These are phyloP conservation scores for Dendrobium nobile DNA, from an alignment of 106 monocot genomes.

Conservation along the genomic window DNA sequence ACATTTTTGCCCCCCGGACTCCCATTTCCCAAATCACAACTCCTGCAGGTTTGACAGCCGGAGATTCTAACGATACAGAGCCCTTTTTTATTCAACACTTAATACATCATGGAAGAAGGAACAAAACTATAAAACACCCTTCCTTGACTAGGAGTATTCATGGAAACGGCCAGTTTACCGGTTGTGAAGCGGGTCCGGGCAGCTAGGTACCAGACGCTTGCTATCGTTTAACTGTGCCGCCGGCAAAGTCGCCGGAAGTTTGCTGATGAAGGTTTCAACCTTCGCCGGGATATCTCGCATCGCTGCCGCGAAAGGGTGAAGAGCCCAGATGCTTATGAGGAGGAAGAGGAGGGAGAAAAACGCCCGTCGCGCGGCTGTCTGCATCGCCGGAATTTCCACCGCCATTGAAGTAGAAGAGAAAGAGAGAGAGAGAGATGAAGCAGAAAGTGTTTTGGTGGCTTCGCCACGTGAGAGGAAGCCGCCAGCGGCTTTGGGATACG, in stretches of 20 bases:
- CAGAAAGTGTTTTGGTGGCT: neutral
- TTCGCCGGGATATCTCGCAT: neutral
- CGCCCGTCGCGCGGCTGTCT: neutral
- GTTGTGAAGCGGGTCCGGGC: constrained; percentile 38
- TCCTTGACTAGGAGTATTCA: neutral
- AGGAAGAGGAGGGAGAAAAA: neutral
- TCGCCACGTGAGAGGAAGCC: neutral
- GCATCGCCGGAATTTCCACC: neutral
- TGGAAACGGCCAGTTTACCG: constrained; percentile 12
- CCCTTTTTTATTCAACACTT: constrained; percentile 1
- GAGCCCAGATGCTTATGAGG: neutral
- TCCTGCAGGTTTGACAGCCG: neutral
- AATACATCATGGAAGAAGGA: neutral
- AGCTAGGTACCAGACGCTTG: constrained; percentile 34
- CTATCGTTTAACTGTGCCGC: constrained; percentile 9
- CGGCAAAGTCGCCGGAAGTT: neutral
- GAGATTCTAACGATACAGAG: constrained; percentile 23
- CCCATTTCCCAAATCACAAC: neutral
- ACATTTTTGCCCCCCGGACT: neutral
- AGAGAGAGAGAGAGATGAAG: no score
- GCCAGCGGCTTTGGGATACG: no score
- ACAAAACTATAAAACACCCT: neutral
- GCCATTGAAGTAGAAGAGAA: neutral
- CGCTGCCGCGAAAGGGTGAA: neutral
- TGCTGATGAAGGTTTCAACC: neutral